Evolutionary conservation across 768 basidiomycete species (phyloP).

Genomic region (Royoungia palumana): DNA sequence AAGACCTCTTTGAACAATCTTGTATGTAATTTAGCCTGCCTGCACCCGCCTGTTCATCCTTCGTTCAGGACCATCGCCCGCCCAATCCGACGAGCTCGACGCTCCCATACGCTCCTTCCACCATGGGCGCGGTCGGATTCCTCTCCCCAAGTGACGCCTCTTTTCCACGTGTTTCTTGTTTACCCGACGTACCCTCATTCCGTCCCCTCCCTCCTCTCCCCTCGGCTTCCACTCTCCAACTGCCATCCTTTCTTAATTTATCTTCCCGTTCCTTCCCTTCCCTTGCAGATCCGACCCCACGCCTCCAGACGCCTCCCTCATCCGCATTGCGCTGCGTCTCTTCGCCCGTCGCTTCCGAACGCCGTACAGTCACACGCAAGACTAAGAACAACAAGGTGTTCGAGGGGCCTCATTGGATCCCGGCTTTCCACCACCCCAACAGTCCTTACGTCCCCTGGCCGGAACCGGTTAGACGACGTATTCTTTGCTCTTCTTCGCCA

Average conservation of each 20-base stretch:
- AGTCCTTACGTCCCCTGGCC: constrained; percentile 57
- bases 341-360: constrained; percentile 15
- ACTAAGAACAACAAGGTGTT: constrained; percentile 20
- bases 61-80: constrained; percentile 11
- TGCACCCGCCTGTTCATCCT: constrained; percentile 11
- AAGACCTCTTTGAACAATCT: constrained; percentile 29
- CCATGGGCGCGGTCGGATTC: constrained; percentile 6
- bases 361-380: constrained; percentile 9
- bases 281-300: constrained; percentile 5
- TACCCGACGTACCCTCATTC: constrained; percentile 17
- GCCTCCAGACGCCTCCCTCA: constrained; percentile 9
- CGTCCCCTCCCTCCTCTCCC: constrained; percentile 35
- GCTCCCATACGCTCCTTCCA: constrained; percentile 9
- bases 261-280: constrained; percentile 21
- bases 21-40: constrained; percentile 24
- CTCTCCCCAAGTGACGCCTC: constrained; percentile 9
- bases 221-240: constrained; percentile 36
- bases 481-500: constrained; percentile 39
- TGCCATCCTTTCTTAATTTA: constrained; percentile 37
- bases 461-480: constrained; percentile 39
- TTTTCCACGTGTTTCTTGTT: constrained; percentile 12
- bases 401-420: constrained; percentile 33
- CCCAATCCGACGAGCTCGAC: constrained; percentile 15
- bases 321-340: constrained; percentile 18
- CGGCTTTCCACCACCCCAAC: constrained; percentile 47